Percentiles rank a stretch among this genome's conserved stretches.
Evolutionary conservation across 2,329 filamentous ascomycete species (phyloP).

Genomic region (Leptographium flavum): DNA sequence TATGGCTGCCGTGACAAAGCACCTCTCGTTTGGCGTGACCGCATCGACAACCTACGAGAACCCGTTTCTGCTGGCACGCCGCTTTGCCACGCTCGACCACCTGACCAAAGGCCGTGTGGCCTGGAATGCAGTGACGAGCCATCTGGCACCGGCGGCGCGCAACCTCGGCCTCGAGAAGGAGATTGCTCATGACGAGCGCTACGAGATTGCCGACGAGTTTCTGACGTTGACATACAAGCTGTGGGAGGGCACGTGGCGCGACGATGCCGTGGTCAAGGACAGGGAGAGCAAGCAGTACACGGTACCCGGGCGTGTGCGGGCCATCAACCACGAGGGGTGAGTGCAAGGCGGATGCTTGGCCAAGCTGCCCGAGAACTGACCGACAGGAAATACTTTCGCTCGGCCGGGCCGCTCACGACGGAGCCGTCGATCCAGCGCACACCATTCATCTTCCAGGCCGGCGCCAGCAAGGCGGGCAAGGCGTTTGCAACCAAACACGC

Average conservation of each 20-base stretch:
- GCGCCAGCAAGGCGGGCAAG: conserved; percentile 10
- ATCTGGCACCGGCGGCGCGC: conserved; percentile 6
- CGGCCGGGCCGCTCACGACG: background rate
- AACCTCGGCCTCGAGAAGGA: conserved; percentile 8
- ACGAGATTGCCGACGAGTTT: conserved; percentile 12
- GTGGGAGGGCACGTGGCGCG: conserved; percentile 7
- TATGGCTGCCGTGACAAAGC: conserved; percentile 11
- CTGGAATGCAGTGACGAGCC: conserved; percentile 13
- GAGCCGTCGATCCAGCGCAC: conserved; percentile 10
- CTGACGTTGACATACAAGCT: conserved; percentile 12
- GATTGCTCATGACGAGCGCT: conserved; percentile 12
- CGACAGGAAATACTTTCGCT: background rate
- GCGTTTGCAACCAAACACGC: conserved; percentile 13
- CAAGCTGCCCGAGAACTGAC: background rate
- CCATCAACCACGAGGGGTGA: conserved; percentile 1
- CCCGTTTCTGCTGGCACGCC: conserved; percentile 9
- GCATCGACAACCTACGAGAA: conserved; percentile 7
- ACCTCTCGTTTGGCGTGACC: conserved; percentile 9
- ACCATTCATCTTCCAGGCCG: conserved; percentile 14
- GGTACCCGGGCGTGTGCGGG: background rate
- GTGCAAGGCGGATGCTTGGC: background rate
- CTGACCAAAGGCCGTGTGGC: conserved; percentile 9
- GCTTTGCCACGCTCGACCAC: conserved; percentile 9
- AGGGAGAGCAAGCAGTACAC: conserved; percentile 5
- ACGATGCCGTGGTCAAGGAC: conserved; percentile 8